Conservation (phyloP, 768 basidiomycete species). For the Tubosaeta sp. region DNA sequence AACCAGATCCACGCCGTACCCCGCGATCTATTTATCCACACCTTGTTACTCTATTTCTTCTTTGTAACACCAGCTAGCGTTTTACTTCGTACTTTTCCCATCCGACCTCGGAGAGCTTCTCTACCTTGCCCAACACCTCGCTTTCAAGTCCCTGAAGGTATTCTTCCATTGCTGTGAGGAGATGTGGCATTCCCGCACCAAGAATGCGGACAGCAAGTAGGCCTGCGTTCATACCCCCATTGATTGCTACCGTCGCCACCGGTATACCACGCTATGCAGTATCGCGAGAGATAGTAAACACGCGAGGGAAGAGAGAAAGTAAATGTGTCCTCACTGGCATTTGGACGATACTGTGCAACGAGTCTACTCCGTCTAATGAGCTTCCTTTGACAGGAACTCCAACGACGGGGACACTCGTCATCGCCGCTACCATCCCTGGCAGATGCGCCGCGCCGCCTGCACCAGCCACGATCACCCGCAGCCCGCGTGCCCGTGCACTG, state of each 20-base stretch:
- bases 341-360: slow-evolving; percentile 96
- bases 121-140: slow-evolving; percentile 78
- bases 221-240: slow-evolving; percentile 91
- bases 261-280: slow-evolving; percentile 80
- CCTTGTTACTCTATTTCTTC: not conserved
- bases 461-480: slow-evolving; percentile 83
- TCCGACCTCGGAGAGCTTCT: slow-evolving; percentile 70
- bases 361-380: slow-evolving; percentile 91
- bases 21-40: too few relatives aligned
- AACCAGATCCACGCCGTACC: too few relatives aligned
- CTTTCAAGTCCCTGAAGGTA: slow-evolving; percentile 67
- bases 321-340: slow-evolving; percentile 78
- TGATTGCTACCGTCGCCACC: slow-evolving; percentile 95
- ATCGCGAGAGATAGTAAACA: not conserved
- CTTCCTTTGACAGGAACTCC: slow-evolving; percentile 98
- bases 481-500: slow-evolving; percentile 60
- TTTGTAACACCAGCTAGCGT: slow-evolving; percentile 9
- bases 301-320: not conserved
- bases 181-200: slow-evolving; percentile 61
- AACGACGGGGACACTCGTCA: slow-evolving; percentile 89
- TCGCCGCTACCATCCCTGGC: slow-evolving; percentile 96
- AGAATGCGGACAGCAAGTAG: slow-evolving; percentile 90
- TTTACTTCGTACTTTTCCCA: slow-evolving; percentile 78
- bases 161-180: slow-evolving; percentile 62
- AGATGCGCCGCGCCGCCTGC: slow-evolving; percentile 99